Evolutionary conservation across 139 green algal species (phyloP).

Genomic region (Auxenochlorella protothecoides): DNA sequence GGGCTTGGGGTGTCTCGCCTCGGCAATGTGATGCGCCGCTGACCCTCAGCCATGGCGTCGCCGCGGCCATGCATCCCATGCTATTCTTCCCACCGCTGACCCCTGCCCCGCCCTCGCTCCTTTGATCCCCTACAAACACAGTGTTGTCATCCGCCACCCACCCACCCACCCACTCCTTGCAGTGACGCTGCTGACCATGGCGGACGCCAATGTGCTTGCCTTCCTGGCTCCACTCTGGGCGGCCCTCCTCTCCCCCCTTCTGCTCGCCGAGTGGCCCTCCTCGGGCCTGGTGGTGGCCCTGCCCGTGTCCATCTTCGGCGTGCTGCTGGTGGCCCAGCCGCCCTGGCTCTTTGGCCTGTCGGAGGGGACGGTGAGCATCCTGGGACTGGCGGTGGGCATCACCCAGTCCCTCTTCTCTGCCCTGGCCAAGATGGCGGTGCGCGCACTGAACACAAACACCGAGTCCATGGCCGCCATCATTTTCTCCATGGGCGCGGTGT

Average conservation of each 20-base stretch:
- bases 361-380: neutral
- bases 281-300: slow-evolving; percentile 8
- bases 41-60: too few species aligned
- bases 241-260: slow-evolving; percentile 6
- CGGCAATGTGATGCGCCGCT: too few species aligned
- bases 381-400: slow-evolving; percentile 1
- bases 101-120: too few species aligned
- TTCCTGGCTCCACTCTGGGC: slow-evolving; percentile 33
- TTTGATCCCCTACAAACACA: too few species aligned
- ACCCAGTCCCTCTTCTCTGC: slow-evolving; percentile 17
- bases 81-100: too few species aligned
- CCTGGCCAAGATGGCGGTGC: slow-evolving; percentile 7
- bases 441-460: slow-evolving; percentile 1
- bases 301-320: slow-evolving; percentile 17
- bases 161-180: neutral
- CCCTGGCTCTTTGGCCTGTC: slow-evolving; percentile 10
- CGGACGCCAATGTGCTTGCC: slow-evolving; percentile 30
- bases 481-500: slow-evolving; percentile 1
- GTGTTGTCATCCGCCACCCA: too few species aligned
- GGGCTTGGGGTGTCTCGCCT: too few species aligned
- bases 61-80: too few species aligned
- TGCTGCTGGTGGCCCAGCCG: slow-evolving; percentile 25
- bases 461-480: slow-evolving; percentile 1
- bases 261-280: neutral
- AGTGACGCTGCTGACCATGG: slow-evolving; percentile 25